Base-by-base conservation (phyloP, 345 rosid species). In the Eucalyptus grandis region DNA sequence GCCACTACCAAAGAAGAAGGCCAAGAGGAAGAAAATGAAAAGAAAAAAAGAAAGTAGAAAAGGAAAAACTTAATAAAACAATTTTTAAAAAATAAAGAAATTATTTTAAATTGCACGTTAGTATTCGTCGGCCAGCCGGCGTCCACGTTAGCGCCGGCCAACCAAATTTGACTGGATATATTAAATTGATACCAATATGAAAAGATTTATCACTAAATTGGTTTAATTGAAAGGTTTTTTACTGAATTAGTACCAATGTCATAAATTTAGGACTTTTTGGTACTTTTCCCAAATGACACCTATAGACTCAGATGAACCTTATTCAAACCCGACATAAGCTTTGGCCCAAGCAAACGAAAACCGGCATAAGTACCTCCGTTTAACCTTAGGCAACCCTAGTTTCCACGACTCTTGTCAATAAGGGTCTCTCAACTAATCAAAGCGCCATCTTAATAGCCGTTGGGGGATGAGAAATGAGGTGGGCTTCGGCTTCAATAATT, bases 91-190 rank as follows among this genome's bases (percentile, higher is more conserved):
- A 16, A 51, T 16, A 16, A 16, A 51, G 7, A 51, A 19, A 53
- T 19, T 21, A 53, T 21, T 53, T 53, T 53, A 8, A 53, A 53
- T 53, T 53, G 58, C 11, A 53, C 11, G 1, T 53, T 53, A 19
- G 26, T 53, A 21, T 21, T 53, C 2, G 4, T 21, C 1, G 4
- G 26, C 26, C 2, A 0, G 0, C 10, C 0, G 1, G 1, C 0
- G 2, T 53, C 58, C 58, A 53, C 10, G 5, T 53, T 53, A 53
- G 4, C 1, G 2, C 1, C 2, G 0, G 1, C 26, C 2, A 53
- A 4, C 1, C 10, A 53, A 53, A 53, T 21, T 53, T 53, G 26
- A 21, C 1, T 0, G 2, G 26, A 53, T 21, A 2, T 0, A 53
- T 4, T 53, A 1, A 53, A 53, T 53, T 21, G 5, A 53, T 53